Conservation (phyloP, 2,329 filamentous ascomycete species). For the Purpureocillium lavendulum region DNA sequence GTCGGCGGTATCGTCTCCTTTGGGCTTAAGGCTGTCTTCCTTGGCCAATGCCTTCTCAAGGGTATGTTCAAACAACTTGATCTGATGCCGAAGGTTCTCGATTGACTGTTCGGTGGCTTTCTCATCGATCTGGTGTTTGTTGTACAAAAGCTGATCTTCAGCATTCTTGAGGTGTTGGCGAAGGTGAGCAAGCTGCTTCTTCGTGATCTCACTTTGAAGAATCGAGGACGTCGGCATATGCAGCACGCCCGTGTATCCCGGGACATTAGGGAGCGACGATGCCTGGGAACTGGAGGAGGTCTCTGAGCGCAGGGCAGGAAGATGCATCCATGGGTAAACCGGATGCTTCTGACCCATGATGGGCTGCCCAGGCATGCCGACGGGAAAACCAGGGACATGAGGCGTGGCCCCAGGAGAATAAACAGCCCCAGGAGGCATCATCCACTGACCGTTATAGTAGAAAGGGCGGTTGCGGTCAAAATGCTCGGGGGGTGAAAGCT, state of each 20-base stretch:
- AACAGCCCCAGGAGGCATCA: constrained; percentile 22
- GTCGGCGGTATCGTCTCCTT: constrained; percentile 17
- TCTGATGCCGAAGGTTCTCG: constrained; percentile 31
- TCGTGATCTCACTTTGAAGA: constrained; percentile 51
- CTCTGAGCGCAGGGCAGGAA: constrained; percentile 8
- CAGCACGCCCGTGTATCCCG: constrained; percentile 9
- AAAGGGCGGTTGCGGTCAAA: constrained; percentile 38
- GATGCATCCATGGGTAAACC: constrained; percentile 14
- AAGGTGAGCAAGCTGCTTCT: constrained; percentile 46
- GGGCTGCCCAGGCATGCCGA: constrained; percentile 15
- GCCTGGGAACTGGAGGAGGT: constrained; percentile 9
- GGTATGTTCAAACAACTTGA: constrained; percentile 41
- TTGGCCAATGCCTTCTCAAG: constrained; percentile 34
- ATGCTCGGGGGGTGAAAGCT: constrained; percentile 32
- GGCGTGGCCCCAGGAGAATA: constrained; percentile 20
- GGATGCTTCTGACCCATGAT: constrained; percentile 11
- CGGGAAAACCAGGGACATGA: constrained; percentile 16
- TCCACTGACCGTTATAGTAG: constrained; percentile 34
- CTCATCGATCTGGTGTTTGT: constrained; percentile 55
- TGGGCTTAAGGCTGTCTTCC: constrained; percentile 35
- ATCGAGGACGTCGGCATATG: constrained; percentile 49
- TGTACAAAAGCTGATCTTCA: constrained; percentile 52
- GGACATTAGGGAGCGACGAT: constrained; percentile 9
- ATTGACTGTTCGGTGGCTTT: constrained; percentile 37
- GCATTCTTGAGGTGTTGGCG: constrained; percentile 44